Base-by-base conservation (phyloP, 352 stramenopile species). In the Pythium volutum region DNA sequence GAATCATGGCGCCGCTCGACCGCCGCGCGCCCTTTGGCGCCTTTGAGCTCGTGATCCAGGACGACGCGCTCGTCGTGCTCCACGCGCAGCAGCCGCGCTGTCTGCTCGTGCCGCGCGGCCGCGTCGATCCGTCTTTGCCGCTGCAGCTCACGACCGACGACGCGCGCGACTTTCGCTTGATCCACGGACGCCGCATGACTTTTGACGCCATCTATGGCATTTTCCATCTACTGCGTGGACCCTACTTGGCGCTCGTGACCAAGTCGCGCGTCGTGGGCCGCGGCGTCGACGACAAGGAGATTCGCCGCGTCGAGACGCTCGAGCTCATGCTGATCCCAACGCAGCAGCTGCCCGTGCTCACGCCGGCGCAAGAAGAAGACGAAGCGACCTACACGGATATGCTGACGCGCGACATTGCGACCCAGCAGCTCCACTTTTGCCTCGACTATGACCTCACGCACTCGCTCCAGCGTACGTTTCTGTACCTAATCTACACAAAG, bases 121-220 rank as follows among this genome's bases (percentile, higher is more conserved):
- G 48, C 27, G 45, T 51, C 34, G 47, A 55, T 15, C 56, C 41
- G 4, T 64, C 77, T 26, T 55, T 74, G 43, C 67, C 76, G 47
- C 72, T 88, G 15, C 69, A 66, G 39, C 59, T 93, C 27, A 65
- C 69, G 45, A 73, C 88, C 27, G 79, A 93, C 48, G 77, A 90
- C 48, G 70, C 82, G 31, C 62, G 74, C 63, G 72, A 85, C 48
- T 76, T 83, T 45, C 75, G 76, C 63, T 80, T 88, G 46, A 48
- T 89, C 51, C 80, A 91, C 64, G 82, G 84, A 9, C 82, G 84
- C 16, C 79, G 77, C 53, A 85, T 93, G 77, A 66, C 59, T 38
- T 91, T 91, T 36, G 80, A 92, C 67, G 82, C 79, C 29, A 87
- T 93, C 63, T 93, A 88, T 68, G 81, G 84, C 63, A 73, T 93